Evolutionary conservation across 2,329 filamentous ascomycete species (phyloP).

Genomic region (Phaeosphaeria sp.): DNA sequence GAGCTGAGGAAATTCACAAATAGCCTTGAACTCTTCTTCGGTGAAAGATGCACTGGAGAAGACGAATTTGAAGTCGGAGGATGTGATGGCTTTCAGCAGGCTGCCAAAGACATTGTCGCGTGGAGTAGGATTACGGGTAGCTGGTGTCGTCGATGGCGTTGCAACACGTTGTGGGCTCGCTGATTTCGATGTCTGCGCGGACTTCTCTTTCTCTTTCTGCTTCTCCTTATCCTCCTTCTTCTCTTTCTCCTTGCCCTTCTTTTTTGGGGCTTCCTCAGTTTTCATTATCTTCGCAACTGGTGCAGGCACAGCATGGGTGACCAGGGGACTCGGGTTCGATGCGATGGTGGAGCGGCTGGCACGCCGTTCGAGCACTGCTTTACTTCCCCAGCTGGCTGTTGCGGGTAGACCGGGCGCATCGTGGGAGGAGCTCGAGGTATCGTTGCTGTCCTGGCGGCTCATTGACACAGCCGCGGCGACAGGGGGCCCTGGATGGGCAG

Average conservation of each 20-base stretch:
- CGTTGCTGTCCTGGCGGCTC: constrained; percentile 78
- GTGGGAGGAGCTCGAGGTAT: constrained; percentile 64
- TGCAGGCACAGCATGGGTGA: constrained; percentile 54
- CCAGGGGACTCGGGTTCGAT: constrained; percentile 81
- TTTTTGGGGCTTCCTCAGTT: constrained; percentile 37
- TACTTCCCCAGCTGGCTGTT: constrained; percentile 89
- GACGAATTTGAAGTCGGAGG: constrained; percentile 59
- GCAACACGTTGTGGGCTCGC: constrained; percentile 29
- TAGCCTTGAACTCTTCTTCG: constrained; percentile 58
- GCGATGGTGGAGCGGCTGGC: constrained; percentile 83
- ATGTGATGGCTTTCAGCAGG: constrained; percentile 49
- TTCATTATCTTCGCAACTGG: constrained; percentile 38
- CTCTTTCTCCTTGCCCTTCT: constrained; percentile 37
- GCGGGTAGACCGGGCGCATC: constrained; percentile 92
- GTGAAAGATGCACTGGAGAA: constrained; percentile 55
- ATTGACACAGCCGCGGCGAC: constrained; percentile 66
- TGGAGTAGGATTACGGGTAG: constrained; percentile 23
- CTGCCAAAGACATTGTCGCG: constrained; percentile 39
- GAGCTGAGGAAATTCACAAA: constrained; percentile 72
- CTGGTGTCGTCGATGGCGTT: constrained; percentile 9
- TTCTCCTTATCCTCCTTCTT: constrained; percentile 25
- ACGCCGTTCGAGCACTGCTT: constrained; percentile 70
- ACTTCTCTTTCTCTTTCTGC: constrained; percentile 29
- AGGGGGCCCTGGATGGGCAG: constrained; percentile 58
- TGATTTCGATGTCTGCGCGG: constrained; percentile 35